phyloP scores from a whole-genome alignment of 1,139 yeast genomes.

The Suhomyces chickasaworum region DNA sequence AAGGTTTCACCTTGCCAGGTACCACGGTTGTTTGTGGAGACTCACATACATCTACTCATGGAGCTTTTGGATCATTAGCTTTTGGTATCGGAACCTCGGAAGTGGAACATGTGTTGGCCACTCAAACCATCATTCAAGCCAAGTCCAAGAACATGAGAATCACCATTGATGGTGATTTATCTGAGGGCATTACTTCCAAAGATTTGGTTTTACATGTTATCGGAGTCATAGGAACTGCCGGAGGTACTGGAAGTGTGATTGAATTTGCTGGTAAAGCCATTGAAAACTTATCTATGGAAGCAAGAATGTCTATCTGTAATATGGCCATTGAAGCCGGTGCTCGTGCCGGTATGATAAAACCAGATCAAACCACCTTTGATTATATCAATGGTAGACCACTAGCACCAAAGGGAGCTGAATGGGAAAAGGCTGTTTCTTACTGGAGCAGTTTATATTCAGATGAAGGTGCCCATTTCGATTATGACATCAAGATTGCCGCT shows the following conservation, averaged over 20 bases:
- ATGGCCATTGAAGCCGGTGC: constrained; percentile 99
- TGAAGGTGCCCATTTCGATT: constrained; percentile 85
- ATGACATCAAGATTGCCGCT: constrained; percentile 79
- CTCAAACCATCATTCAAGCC: constrained; percentile 92
- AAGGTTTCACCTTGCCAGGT: constrained; percentile 97
- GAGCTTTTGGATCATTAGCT: constrained; percentile 97
- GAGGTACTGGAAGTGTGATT: constrained; percentile 96
- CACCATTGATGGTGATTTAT: constrained; percentile 76
- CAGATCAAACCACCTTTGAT: constrained; percentile 84
- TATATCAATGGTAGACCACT: constrained; percentile 92
- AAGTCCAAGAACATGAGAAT: constrained; percentile 96
- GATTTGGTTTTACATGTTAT: constrained; percentile 92
- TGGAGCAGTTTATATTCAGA: constrained; percentile 90
- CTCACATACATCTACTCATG: constrained; percentile 97
- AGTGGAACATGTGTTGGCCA: constrained; percentile 97
- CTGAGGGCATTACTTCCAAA: constrained; percentile 90
- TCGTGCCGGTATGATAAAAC: constrained; percentile 98
- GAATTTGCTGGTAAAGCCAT: constrained; percentile 97
- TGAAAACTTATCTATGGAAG: constrained; percentile 88
- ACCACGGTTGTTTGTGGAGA: constrained; percentile 99
- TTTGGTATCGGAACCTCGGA: constrained; percentile 99
- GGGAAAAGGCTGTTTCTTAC: constrained; percentile 91
- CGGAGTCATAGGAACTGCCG: constrained; percentile 97
- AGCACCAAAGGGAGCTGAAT: constrained; percentile 89
- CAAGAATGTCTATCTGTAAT: constrained; percentile 99